Conservation (phyloP, 768 basidiomycete species). For the Kwoniella newhampshirensis region DNA sequence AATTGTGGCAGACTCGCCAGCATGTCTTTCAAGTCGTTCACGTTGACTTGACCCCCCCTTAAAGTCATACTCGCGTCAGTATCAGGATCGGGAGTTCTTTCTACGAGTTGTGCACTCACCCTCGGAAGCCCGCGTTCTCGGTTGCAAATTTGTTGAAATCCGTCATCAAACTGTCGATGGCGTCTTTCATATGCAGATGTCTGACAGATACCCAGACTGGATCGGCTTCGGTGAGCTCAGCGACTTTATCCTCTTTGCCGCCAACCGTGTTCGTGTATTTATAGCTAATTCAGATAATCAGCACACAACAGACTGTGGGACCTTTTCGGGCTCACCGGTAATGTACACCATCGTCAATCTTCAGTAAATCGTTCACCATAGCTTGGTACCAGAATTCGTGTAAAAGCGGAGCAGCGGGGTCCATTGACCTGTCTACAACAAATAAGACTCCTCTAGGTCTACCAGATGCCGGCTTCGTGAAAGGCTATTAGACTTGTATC, state of each 20-base stretch:
- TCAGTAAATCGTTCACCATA: slow-evolving; percentile 92
- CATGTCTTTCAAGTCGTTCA: slow-evolving; percentile 99
- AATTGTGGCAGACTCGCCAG: slow-evolving; percentile 90
- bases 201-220: slow-evolving; percentile 87
- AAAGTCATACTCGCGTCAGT: no score
- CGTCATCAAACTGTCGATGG: slow-evolving; percentile 92
- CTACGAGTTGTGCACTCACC: no score
- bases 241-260: slow-evolving; percentile 81
- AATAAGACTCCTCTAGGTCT: slow-evolving; percentile 78
- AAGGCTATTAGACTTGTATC: slow-evolving; percentile 10
- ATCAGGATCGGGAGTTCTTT: no score
- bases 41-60: slow-evolving; percentile 75
- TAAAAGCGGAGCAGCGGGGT: slow-evolving; percentile 80
- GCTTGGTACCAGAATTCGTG: slow-evolving; percentile 99
- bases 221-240: slow-evolving; percentile 80
- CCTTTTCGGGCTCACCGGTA: slow-evolving; percentile 85
- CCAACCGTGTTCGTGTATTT: slow-evolving; percentile 88
- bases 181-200: slow-evolving; percentile 98
- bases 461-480: slow-evolving; percentile 50
- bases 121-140: slow-evolving; percentile 89
- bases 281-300: slow-evolving; percentile 61
- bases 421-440: slow-evolving; percentile 96
- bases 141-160: slow-evolving; percentile 93
- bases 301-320: no score
- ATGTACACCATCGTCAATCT: slow-evolving; percentile 77